Evolutionary conservation across 2,329 filamentous ascomycete genomes (phyloP).

Genomic region (Trichophyton schoenleinii): DNA sequence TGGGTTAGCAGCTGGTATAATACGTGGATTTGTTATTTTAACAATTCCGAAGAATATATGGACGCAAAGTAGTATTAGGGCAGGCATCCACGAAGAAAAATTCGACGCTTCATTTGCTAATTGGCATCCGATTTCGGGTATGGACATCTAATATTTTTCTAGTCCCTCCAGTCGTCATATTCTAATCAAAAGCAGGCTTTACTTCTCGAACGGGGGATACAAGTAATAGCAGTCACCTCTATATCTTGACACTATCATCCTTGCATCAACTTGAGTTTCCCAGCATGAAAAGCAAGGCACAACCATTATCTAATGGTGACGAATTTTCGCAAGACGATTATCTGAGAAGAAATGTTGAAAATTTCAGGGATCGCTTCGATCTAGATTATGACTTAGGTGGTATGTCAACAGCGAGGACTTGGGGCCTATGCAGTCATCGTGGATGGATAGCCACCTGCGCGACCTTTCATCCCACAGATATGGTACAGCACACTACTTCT

Average conservation of each 20-base stretch:
- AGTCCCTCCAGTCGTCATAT: not conserved
- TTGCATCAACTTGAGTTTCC: not conserved
- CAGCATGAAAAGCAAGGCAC: not conserved
- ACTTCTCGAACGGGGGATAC: not conserved
- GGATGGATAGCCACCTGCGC: constrained; percentile 39
- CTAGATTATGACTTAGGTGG: constrained; percentile 39
- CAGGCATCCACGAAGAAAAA: not conserved
- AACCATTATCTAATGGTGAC: not conserved
- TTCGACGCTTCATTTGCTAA: not conserved
- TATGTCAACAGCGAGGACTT: constrained; percentile 38
- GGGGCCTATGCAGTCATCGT: constrained; percentile 37
- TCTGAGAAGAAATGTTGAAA: constrained; percentile 23
- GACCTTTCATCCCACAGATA: constrained; percentile 44
- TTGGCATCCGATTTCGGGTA: constrained; percentile 4
- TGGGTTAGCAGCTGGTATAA: constrained; percentile 4
- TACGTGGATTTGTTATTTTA: not conserved
- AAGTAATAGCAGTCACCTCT: not conserved
- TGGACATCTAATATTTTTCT: not conserved
- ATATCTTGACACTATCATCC: not conserved
- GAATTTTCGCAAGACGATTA: constrained; percentile 9
- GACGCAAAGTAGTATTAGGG: not conserved
- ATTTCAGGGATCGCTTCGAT: constrained; percentile 34
- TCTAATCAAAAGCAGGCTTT: not conserved
- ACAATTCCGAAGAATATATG: not conserved
- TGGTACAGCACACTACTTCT: constrained; percentile 43